A percentile compares a stretch with the other conserved stretches of the same genome.
These are phyloP conservation scores for Trametes punicea DNA, from an alignment of 768 basidiomycete species.

Conservation along the genomic window DNA sequence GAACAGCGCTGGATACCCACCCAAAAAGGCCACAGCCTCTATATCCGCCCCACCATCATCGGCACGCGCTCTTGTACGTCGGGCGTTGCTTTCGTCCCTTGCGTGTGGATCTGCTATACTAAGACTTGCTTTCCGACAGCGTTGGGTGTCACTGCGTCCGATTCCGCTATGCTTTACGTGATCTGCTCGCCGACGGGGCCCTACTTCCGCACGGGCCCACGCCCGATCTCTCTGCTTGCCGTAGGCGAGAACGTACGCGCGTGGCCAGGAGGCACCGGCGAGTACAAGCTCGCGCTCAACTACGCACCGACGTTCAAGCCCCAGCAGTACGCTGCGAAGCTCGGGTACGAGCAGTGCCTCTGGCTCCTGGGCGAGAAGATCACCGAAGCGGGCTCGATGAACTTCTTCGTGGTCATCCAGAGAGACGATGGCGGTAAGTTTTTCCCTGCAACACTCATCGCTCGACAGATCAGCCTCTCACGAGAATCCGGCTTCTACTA, in stretches of 20 bases:
- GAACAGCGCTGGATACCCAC: slow-evolving; percentile 87
- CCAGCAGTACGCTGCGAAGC: slow-evolving; percentile 45
- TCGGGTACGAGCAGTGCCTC: slow-evolving; percentile 53
- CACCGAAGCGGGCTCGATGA: slow-evolving; percentile 51
- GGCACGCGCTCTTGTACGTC: slow-evolving; percentile 40
- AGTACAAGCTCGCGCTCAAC: slow-evolving; percentile 49
- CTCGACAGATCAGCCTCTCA: neutral
- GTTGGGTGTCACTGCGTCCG: slow-evolving; percentile 71
- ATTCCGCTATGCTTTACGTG: slow-evolving; percentile 81
- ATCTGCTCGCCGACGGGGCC: slow-evolving; percentile 66
- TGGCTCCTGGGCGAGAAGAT: slow-evolving; percentile 47
- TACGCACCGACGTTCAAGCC: slow-evolving; percentile 42
- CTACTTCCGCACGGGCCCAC: slow-evolving; percentile 48
- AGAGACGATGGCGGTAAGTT: slow-evolving; percentile 40
- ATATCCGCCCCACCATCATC: slow-evolving; percentile 79
- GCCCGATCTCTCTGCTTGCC: slow-evolving; percentile 47
- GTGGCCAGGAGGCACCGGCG: slow-evolving; percentile 55
- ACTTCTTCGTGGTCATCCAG: slow-evolving; percentile 49
- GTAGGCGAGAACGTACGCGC: slow-evolving; percentile 48
- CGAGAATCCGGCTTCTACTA: neutral
- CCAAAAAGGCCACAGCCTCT: slow-evolving; percentile 71
- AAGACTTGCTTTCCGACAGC: slow-evolving; percentile 17
- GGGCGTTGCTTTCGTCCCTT: neutral
- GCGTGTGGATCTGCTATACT: neutral
- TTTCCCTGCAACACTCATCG: neutral